Conservation (phyloP, 805 yeast species). For the Metschnikowia rubicola region DNA sequence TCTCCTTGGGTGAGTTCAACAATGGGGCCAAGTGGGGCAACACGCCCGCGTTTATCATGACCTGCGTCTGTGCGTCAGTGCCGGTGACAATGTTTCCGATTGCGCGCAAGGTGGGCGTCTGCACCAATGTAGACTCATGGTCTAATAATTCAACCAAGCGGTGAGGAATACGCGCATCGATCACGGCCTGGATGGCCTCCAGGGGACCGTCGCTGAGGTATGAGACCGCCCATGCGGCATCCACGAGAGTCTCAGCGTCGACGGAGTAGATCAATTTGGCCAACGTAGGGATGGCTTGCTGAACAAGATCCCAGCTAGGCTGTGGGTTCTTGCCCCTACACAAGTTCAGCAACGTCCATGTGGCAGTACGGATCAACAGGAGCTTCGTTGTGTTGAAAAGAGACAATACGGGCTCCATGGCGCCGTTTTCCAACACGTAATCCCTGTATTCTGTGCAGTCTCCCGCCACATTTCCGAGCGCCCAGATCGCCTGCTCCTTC, state of each 20-base stretch:
- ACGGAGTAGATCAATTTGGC: slow-evolving; percentile 86
- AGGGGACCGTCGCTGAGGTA: slow-evolving; percentile 90
- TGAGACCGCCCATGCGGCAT: slow-evolving; percentile 98
- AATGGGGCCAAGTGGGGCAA: slow-evolving; percentile 79
- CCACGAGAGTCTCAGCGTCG: slow-evolving; percentile 91
- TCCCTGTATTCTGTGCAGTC: slow-evolving; percentile 90
- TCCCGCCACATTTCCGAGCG: slow-evolving; percentile 98
- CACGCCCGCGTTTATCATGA: slow-evolving; percentile 89
- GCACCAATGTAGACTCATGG: slow-evolving; percentile 81
- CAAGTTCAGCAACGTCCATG: slow-evolving; percentile 95
- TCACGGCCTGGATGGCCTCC: slow-evolving; percentile 93
- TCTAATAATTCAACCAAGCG: slow-evolving; percentile 87
- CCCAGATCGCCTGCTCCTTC: slow-evolving; percentile 99
- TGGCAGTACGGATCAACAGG: slow-evolving; percentile 91
- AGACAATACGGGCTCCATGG: slow-evolving; percentile 82
- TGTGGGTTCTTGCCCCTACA: slow-evolving; percentile 96
- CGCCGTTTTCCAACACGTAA: slow-evolving; percentile 77
- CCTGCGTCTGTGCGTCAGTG: slow-evolving; percentile 91
- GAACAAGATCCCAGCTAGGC: slow-evolving; percentile 90
- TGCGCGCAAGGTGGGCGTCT: slow-evolving; percentile 96
- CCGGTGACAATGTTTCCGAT: slow-evolving; percentile 98
- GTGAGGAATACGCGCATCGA: slow-evolving; percentile 92
- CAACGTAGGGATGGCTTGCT: slow-evolving; percentile 84
- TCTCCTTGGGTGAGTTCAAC: slow-evolving; percentile 80
- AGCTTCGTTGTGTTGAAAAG: slow-evolving; percentile 79